Evolutionary conservation across 2,329 filamentous ascomycete species (phyloP).

Genomic region (Oidium heveae): DNA sequence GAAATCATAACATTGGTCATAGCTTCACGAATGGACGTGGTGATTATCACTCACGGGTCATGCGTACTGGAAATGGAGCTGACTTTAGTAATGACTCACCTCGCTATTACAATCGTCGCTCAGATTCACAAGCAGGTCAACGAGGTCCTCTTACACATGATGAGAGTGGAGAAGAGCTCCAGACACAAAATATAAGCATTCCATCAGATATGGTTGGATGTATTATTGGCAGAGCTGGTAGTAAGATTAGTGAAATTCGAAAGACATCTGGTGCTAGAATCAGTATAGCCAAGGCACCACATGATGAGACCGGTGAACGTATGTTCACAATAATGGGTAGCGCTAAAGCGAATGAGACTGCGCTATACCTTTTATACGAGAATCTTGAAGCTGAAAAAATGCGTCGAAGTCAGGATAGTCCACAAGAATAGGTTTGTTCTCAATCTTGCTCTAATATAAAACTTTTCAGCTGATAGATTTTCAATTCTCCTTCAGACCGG

Average conservation of each 20-base stretch:
- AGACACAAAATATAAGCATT: slow-evolving; percentile 98
- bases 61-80: slow-evolving; percentile 88
- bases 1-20: slow-evolving; percentile 17
- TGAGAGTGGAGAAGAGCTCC: slow-evolving; percentile 90
- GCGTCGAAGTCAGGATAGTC: slow-evolving; percentile 58
- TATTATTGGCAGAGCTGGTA: slow-evolving; percentile 86
- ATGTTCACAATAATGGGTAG: slow-evolving; percentile 99
- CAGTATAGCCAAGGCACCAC: slow-evolving; percentile 85
- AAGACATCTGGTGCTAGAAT: slow-evolving; percentile 92
- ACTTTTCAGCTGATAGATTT: too few relatives aligned
- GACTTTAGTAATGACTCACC: slow-evolving; percentile 74
- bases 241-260: slow-evolving; percentile 96
- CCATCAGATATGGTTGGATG: slow-evolving; percentile 98
- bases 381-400: slow-evolving; percentile 98
- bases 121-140: slow-evolving; percentile 54
- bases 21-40: slow-evolving; percentile 23
- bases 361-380: slow-evolving; percentile 88
- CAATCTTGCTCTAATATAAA: too few relatives aligned
- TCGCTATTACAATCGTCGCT: slow-evolving; percentile 52
- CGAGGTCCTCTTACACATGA: slow-evolving; percentile 73
- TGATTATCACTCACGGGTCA: slow-evolving; percentile 43
- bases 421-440: slow-evolving; percentile 11
- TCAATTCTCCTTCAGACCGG: too few relatives aligned
- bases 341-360: slow-evolving; percentile 79
- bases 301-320: slow-evolving; percentile 90